A percentile compares a stretch with the other conserved stretches of the same genome.
Conservation (phyloP, 1,284 basidiomycete genomes). For the Ceratobasidium sp. region DNA sequence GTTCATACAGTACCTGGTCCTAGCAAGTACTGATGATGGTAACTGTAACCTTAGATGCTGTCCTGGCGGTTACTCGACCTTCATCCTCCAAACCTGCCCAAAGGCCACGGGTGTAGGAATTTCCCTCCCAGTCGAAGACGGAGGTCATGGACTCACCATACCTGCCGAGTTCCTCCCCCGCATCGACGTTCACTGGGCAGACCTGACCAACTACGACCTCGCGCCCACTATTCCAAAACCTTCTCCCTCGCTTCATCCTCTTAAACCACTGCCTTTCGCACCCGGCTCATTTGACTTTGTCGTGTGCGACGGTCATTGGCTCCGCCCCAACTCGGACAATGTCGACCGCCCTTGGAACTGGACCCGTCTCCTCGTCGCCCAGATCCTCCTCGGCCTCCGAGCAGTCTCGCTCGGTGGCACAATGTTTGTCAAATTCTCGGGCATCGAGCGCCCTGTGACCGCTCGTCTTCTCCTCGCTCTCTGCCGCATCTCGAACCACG, state of each 20-base stretch:
- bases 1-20: neutral
- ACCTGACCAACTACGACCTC: conserved; percentile 28
- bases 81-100: conserved; percentile 16
- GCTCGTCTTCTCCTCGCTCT: conserved; percentile 55
- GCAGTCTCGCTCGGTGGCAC: conserved; percentile 54
- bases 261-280: conserved; percentile 29
- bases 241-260: neutral
- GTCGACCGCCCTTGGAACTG: conserved; percentile 17
- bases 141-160: conserved; percentile 8
- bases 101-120: conserved; percentile 17
- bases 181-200: neutral
- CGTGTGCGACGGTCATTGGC: conserved; percentile 57
- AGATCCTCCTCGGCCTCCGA: conserved; percentile 56
- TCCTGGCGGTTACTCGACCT: conserved; percentile 37
- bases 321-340: conserved; percentile 51
- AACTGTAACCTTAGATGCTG: conserved; percentile 6
- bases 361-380: conserved; percentile 54
- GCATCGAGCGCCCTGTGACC: conserved; percentile 55
- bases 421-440: conserved; percentile 56
- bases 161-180: neutral
- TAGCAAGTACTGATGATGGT: neutral
- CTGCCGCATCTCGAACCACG: conserved; percentile 45
- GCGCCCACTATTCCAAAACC: neutral
- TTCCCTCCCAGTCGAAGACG: conserved; percentile 30
- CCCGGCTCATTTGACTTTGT: conserved; percentile 54